Conservation (phyloP, 306 rosid species). For the Sphenostylis stenocarpa region DNA sequence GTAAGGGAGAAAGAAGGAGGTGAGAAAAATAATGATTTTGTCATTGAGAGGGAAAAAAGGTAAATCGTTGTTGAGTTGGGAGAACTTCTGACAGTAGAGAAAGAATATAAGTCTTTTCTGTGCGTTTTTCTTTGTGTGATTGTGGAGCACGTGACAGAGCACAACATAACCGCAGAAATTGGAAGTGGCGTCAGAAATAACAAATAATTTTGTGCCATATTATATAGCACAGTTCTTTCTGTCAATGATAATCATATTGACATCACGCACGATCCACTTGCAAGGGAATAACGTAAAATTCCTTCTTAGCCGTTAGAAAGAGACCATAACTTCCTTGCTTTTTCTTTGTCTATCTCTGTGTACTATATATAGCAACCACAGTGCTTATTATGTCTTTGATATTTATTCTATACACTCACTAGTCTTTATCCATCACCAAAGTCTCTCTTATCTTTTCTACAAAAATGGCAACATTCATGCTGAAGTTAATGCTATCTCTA, state of each 20-base stretch:
- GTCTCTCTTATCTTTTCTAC: constrained; percentile 32
- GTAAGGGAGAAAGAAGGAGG: neutral
- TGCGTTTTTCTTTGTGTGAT: neutral
- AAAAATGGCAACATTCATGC: constrained; percentile 44
- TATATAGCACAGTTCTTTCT: constrained; percentile 19
- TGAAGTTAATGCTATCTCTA: constrained; percentile 43
- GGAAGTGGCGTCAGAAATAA: neutral
- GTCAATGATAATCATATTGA: neutral
- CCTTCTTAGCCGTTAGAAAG: constrained; percentile 25
- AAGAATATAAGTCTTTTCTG: neutral
- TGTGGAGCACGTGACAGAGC: constrained; percentile 22
- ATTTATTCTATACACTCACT: constrained; percentile 5
- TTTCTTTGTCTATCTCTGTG: neutral
- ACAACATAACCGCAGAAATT: neutral
- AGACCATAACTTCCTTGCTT: neutral
- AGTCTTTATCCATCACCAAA: constrained; percentile 26
- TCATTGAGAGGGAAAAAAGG: constrained; percentile 4
- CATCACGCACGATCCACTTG: constrained; percentile 31
- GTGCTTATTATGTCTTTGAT: neutral
- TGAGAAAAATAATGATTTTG: constrained; percentile 17
- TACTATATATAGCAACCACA: neutral
- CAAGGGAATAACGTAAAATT: constrained; percentile 21
- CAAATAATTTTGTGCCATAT: neutral
- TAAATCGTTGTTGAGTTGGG: constrained; percentile 17
- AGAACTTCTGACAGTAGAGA: constrained; percentile 3